Evolutionary conservation across 192 early-diverging fungal genomes (phyloP), one percentile per base, ranked within the genome.

Genomic region (Phycomyces nitens): DNA sequence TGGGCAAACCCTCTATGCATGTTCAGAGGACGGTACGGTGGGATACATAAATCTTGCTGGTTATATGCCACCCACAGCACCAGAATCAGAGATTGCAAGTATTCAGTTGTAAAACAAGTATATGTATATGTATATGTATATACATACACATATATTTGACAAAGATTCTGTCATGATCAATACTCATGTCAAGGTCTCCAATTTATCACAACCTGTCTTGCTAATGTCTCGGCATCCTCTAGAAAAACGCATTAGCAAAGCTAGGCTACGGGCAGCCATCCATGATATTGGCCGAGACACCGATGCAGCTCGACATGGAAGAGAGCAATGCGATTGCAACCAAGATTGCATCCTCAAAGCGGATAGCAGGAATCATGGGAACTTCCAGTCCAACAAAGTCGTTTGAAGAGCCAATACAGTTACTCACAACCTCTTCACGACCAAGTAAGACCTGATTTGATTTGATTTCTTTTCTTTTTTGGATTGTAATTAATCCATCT

Each of bases 11-110:
- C 70, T 97, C 40, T 86, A 88, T 44, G 92, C 92, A 5, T 94
- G 92, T 65, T 97, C 95, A 9, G 89, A 95, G 66, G 94, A 97
- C 76, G 96, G 96, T 7, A 86, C 91, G 0, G 84, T 94, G 4
- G 88, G 84, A 1, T 72, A 89, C n/a, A 54, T 96, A 3, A 80
- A 82, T 49, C 92, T 96, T 61, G 70, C 77, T 21, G 80, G 74
- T 12, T 91, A 92, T 69, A 72, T 98, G 15, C 89, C 90, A 5
- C 67, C 69, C 6, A 82, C 86, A 29, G 72, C 90, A 0, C 58
- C 85, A 1, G 65, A 73, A 0, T 84, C 86, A 43, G 90, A 92
- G 38, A 85, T 88, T 65, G 88, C 91, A 78, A 66, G 21, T 54
- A 20, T 24, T 53, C 10, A 12, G 9, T 56, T 64, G 23, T n/a